phyloP scores from a whole-genome alignment of 139 green algal species.

The Chlamydomonas incerta region DNA sequence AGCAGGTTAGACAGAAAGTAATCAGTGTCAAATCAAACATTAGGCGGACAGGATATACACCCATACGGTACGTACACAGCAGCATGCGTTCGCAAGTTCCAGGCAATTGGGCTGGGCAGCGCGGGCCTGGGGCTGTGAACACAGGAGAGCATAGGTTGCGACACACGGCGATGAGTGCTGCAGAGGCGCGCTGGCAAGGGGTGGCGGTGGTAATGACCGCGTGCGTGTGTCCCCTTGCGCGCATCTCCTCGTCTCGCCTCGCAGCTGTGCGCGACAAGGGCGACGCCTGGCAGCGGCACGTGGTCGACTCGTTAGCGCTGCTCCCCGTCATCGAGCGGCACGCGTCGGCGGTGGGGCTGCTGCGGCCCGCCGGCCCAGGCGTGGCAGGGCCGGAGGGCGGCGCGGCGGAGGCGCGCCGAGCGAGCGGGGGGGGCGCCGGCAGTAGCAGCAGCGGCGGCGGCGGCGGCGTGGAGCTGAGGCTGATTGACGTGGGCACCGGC shows the following conservation, averaged over 20 bases:
- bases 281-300: conserved; percentile 74
- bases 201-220: no score
- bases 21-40: no score
- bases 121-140: no score
- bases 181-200: no score
- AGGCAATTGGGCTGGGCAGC: no score
- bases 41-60: no score
- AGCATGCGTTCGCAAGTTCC: no score
- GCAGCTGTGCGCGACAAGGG: conserved; percentile 70
- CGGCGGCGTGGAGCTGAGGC: conserved; percentile 9
- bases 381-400: not conserved
- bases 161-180: no score
- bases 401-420: not conserved
- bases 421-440: not conserved
- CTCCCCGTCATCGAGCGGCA: conserved; percentile 74
- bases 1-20: no score
- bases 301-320: conserved; percentile 86
- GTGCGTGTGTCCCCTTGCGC: no score
- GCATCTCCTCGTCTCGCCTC: not conserved
- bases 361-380: not conserved
- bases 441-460: conserved; percentile 14
- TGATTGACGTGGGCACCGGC: conserved; percentile 94
- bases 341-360: not conserved
- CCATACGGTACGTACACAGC: no score
- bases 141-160: no score